These are phyloP conservation scores for Penicillium desertorum DNA, from an alignment of 495 filamentous ascomycete species.

Conservation along the genomic window DNA sequence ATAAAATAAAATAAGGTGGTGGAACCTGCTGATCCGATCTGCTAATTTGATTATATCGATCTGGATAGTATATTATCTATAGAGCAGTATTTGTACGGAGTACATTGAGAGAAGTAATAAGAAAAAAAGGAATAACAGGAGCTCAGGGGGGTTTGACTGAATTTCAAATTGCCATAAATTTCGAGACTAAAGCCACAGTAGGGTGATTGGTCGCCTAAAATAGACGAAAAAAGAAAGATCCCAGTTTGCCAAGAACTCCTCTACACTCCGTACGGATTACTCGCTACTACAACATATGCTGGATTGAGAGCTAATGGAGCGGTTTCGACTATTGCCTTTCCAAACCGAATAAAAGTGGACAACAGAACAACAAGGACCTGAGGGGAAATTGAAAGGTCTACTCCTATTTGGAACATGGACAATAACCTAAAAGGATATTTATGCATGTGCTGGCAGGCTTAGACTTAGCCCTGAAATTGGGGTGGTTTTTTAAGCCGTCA, in stretches of 20 bases:
- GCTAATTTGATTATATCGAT: conserved; percentile 6
- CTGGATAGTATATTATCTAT: background rate
- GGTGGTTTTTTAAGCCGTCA: too few species aligned
- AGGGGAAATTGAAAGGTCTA: background rate
- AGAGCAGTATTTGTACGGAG: background rate
- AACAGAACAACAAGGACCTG: background rate
- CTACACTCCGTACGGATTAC: too few species aligned
- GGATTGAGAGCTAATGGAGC: background rate
- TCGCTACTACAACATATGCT: background rate
- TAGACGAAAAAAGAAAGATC: conserved; percentile 4
- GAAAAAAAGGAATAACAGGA: too few species aligned
- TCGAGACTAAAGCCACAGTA: background rate
- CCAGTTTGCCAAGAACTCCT: background rate
- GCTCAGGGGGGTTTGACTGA: conserved; percentile 5
- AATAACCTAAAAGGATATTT: conserved; percentile 3
- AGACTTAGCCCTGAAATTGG: too few species aligned
- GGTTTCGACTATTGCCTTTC: background rate
- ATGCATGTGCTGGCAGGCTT: conserved; percentile 27
- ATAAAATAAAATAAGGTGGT: conserved; percentile 24
- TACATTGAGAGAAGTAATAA: background rate
- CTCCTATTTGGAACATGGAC: conserved; percentile 11
- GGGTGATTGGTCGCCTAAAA: background rate
- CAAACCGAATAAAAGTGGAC: background rate
- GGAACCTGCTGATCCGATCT: conserved; percentile 22
- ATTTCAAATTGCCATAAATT: conserved; percentile 1